phyloP scores from a whole-genome alignment of 805 yeast genomes.

The Zygosaccharomyces kombuchaensis region DNA sequence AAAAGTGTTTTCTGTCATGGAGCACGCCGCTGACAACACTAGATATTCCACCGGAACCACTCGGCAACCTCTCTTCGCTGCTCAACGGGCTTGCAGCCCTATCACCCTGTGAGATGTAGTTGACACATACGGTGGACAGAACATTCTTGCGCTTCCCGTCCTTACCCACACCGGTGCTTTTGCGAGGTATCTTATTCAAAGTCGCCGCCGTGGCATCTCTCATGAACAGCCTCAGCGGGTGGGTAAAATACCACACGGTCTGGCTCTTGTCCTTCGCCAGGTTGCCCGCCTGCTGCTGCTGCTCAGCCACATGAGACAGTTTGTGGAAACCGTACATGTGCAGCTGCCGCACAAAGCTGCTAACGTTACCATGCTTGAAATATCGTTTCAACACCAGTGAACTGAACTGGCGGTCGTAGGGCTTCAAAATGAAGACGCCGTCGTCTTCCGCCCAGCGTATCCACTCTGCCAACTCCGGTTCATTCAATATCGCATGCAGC shows the following conservation, averaged over 20 bases:
- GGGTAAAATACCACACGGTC: slow-evolving; percentile 31
- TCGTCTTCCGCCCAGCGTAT: slow-evolving; percentile 29
- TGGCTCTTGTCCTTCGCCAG: slow-evolving; percentile 11
- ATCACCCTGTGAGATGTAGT: slow-evolving; percentile 16
- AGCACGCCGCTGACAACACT: not conserved
- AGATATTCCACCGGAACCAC: not conserved
- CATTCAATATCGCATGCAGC: slow-evolving; percentile 27
- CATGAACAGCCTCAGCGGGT: slow-evolving; percentile 29
- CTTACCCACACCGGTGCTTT: slow-evolving; percentile 30
- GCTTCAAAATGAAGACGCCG: slow-evolving; percentile 24
- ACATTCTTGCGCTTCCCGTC: slow-evolving; percentile 33
- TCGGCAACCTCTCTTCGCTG: not conserved
- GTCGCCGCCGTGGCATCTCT: slow-evolving; percentile 21
- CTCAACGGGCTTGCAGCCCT: slow-evolving; percentile 5
- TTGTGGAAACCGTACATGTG: slow-evolving; percentile 98
- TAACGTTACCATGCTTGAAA: slow-evolving; percentile 91
- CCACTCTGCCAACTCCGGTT: slow-evolving; percentile 22
- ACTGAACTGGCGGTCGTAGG: slow-evolving; percentile 28
- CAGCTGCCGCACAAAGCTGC: slow-evolving; percentile 87
- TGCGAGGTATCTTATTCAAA: slow-evolving; percentile 30
- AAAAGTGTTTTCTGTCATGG: slow-evolving; percentile 12
- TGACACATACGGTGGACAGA: slow-evolving; percentile 29
- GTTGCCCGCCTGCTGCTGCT: not conserved
- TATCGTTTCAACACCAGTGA: slow-evolving; percentile 49
- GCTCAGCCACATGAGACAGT: slow-evolving; percentile 32